Evolutionary conservation across 2,329 filamentous ascomycete genomes (phyloP).

Genomic region (Arthrobotrys musiformis): DNA sequence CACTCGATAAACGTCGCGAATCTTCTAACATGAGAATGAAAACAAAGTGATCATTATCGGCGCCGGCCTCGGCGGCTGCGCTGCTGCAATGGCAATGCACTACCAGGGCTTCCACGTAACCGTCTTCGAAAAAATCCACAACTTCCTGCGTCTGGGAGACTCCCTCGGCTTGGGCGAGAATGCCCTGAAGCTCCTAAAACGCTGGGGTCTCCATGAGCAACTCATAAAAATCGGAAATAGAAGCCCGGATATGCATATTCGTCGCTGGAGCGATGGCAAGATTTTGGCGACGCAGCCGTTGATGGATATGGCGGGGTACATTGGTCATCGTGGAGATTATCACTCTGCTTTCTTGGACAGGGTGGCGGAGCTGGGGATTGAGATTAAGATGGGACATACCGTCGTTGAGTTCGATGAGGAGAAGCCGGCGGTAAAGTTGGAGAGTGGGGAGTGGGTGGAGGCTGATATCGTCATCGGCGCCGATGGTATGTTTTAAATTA

Average conservation of each 20-base stretch:
- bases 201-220: conserved; percentile 64
- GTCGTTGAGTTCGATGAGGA: conserved; percentile 62
- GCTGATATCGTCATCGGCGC: conserved; percentile 68
- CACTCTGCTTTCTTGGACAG: conserved; percentile 64
- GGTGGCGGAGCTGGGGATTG: conserved; percentile 63
- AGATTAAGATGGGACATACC: conserved; percentile 63
- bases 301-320: conserved; percentile 68
- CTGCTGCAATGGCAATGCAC: conserved; percentile 66
- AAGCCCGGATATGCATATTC: conserved; percentile 66
- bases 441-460: conserved; percentile 62
- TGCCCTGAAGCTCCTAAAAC: conserved; percentile 64
- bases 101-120: conserved; percentile 64
- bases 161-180: conserved; percentile 66
- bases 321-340: conserved; percentile 65
- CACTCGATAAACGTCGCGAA: neutral
- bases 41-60: conserved; percentile 66
- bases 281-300: conserved; percentile 65
- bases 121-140: conserved; percentile 65
- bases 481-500: conserved; percentile 64
- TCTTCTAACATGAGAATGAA: neutral
- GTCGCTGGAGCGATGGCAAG: conserved; percentile 66
- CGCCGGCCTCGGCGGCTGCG: conserved; percentile 67
- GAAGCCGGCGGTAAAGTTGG: conserved; percentile 61
- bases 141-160: conserved; percentile 65
- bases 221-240: conserved; percentile 66